phyloP scores from a whole-genome alignment of 768 basidiomycete species.

The Naganishia antarctica region DNA sequence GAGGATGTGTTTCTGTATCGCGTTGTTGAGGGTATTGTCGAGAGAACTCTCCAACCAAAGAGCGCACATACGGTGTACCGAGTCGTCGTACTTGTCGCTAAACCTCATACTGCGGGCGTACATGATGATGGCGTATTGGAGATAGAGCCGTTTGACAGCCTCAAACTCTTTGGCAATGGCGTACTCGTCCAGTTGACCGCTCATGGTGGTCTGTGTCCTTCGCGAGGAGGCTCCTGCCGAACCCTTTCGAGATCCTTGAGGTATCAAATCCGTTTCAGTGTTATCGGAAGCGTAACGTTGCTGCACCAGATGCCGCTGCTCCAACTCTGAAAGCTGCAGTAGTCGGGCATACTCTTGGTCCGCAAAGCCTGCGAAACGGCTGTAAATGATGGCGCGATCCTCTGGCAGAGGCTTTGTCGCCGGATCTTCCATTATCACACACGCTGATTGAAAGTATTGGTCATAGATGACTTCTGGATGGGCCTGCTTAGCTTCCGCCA shows the following conservation, averaged over 20 bases:
- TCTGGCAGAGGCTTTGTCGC: constrained; percentile 28
- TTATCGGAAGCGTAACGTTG: constrained; percentile 58
- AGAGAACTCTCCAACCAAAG: constrained; percentile 84
- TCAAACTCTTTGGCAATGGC: neutral
- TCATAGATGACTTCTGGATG: constrained; percentile 67
- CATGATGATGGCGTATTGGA: constrained; percentile 56
- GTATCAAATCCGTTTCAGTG: constrained; percentile 59
- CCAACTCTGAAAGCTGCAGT: constrained; percentile 21
- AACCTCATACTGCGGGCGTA: constrained; percentile 69
- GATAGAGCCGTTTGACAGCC: neutral
- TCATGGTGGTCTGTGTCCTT: neutral
- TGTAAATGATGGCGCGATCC: constrained; percentile 55
- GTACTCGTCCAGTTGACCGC: neutral
- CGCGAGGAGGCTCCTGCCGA: neutral
- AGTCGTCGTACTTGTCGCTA: constrained; percentile 70
- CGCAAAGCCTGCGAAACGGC: constrained; percentile 81
- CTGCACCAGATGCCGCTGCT: constrained; percentile 7
- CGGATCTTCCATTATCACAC: constrained; percentile 37
- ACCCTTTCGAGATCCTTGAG: constrained; percentile 4
- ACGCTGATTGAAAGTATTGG: constrained; percentile 61
- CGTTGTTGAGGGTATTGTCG: constrained; percentile 54
- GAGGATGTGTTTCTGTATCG: constrained; percentile 54
- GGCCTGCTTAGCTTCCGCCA: constrained; percentile 74
- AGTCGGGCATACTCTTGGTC: constrained; percentile 69
- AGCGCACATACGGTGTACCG: constrained; percentile 76